Evolutionary conservation across 1,284 basidiomycete genomes (phyloP), one percentile per base, ranked within the genome.

Genomic region (Omphalotus olearius): DNA sequence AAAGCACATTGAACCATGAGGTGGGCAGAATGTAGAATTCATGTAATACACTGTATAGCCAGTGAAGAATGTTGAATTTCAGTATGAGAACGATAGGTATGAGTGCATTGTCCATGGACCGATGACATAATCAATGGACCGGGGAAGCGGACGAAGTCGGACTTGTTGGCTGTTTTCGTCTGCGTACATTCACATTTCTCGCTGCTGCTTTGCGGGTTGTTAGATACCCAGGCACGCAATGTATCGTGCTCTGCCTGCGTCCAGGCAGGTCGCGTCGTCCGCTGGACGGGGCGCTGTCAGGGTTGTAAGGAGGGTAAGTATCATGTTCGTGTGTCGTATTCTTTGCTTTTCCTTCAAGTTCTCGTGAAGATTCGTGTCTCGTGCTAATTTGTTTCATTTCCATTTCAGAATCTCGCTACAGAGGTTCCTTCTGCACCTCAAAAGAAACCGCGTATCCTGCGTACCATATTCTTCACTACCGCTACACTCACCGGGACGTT

Each of bases 401-500:
- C 4, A 20, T 9, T 40, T 20, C 64, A 85, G 84, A 78, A 78
- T 63, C 67, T 85, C 54, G 70, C 79, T 42, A 85, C 81, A 36
- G 80, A 81, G 55, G 67, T 74, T 49, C 56, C 63, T 36, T 55
- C 66, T 33, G 52, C 69, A 10, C 68, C 76, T 10, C 76, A 75
- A 66, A 83, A 82, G 69, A 78, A 78, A 66, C 79, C 71, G 57
- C 66, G 69, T 40, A 57, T 80, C 48, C 63, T 87, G 25, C 75
- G 79, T 50, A 73, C 69, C 52, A 66, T 88, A 40, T 66, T 90
- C 54, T 82, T 80, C 63, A 74, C 83, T 5, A 75, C 84, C n/a
- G 74, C 77, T 11, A 76, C 75, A 33, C 59, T 71, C 6, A 78
- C 79, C n/a, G 78, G 80, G 40, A 80, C 83, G n/a, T 91, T 91